These are phyloP conservation scores for Pythium volutum DNA, from an alignment of 352 stramenopile genomes.

Conservation along the genomic window DNA sequence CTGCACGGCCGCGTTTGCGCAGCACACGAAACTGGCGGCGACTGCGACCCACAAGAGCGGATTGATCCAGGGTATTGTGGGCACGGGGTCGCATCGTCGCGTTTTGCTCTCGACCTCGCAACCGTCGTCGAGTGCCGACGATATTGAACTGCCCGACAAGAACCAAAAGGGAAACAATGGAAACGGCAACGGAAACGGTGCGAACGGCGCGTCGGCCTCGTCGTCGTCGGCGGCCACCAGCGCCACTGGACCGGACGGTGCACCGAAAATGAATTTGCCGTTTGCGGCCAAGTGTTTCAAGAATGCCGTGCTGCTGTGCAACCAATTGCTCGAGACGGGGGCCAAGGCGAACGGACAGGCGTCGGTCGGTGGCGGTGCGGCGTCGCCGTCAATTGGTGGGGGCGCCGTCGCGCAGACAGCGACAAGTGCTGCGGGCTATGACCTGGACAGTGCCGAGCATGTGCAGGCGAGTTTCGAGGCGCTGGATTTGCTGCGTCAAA, in stretches of 20 bases:
- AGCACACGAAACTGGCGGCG: conserved; percentile 58
- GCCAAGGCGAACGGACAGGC: conserved; percentile 20
- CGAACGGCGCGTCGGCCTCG: too few species aligned
- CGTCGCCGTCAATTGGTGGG: not conserved
- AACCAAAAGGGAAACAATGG: conserved; percentile 33
- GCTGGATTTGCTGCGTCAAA: conserved; percentile 74
- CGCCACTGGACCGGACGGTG: conserved; percentile 23
- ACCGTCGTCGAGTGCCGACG: conserved; percentile 49
- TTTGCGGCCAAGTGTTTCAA: conserved; percentile 89
- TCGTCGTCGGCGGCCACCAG: not conserved
- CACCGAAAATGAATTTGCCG: conserved; percentile 78
- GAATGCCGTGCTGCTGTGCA: conserved; percentile 80
- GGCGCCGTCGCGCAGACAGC: conserved; percentile 5
- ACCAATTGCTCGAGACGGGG: conserved; percentile 59
- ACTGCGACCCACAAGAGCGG: conserved; percentile 77
- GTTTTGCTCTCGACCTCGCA: conserved; percentile 75
- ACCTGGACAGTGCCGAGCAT: conserved; percentile 25
- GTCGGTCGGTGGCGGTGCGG: conserved; percentile 10
- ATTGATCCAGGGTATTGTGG: conserved; percentile 76
- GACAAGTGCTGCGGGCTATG: not conserved
- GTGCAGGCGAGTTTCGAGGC: conserved; percentile 44
- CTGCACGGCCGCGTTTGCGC: conserved; percentile 80
- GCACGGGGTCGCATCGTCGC: conserved; percentile 73
- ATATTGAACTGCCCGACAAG: conserved; percentile 71
- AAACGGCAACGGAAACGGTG: conserved; percentile 12